A percentile compares a stretch with the other conserved stretches of the same genome.
These are phyloP conservation scores for Auxenochlorella protothecoides DNA, from an alignment of 139 green algal species.

Conservation along the genomic window DNA sequence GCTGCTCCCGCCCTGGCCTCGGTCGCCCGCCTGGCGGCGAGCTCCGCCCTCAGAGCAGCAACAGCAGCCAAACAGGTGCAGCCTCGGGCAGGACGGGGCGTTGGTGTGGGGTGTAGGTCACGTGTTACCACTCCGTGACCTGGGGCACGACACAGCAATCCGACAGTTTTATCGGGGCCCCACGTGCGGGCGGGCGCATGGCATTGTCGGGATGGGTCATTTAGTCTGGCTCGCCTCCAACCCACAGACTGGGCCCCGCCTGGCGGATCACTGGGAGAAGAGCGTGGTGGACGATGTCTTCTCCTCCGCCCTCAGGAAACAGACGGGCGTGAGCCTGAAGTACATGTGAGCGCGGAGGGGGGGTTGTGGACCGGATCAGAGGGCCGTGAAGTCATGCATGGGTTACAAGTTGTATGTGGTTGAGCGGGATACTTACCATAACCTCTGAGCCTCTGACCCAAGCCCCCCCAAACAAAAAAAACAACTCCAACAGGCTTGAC, in stretches of 20 bases:
- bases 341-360: conserved; percentile 39
- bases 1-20: no score
- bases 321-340: conserved; percentile 93
- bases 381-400: not conserved
- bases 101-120: no score
- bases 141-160: not conserved
- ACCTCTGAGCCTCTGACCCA: not conserved
- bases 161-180: not conserved
- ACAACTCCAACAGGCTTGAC: conserved; percentile 77
- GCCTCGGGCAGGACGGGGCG: no score
- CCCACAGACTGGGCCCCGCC: no score
- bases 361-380: not conserved
- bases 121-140: not conserved
- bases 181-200: not conserved
- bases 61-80: no score
- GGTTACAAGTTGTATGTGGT: not conserved
- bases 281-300: conserved; percentile 86
- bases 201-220: not conserved
- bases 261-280: conserved; percentile 1
- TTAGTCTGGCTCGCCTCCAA: no score
- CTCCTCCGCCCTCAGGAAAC: conserved; percentile 76
- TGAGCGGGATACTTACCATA: not conserved
- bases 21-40: no score
- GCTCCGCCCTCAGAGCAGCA: no score
- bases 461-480: no score